Base-by-base conservation (phyloP, 2,329 filamentous ascomycete species). In the Penicillium sp. region DNA sequence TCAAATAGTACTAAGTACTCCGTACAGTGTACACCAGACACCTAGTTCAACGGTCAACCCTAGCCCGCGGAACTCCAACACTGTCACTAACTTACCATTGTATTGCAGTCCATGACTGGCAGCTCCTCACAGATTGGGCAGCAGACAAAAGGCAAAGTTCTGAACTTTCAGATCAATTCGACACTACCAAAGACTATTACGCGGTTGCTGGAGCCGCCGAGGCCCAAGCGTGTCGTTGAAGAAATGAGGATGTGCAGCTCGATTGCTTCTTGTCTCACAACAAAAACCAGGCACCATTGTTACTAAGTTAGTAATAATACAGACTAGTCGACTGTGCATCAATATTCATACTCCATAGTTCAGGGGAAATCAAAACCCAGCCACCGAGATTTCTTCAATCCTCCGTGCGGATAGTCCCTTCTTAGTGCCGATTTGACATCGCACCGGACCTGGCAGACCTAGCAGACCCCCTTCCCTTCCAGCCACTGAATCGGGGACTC, bases 201-300 rank as follows among this genome's bases (percentile, higher is more conserved):
- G 14, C 24, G 43, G 43, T 16, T 31, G 16, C 43, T 31, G 27
- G 46, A 49, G 46, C 31, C 46, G 46, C 43, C 22, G 22, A 31
- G 46, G 46, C 31, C 46, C 46, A 31, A 46, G 49, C 22, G 49
- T 22, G 4, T 31, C 16, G 18, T 16, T 13, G 50, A 37, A 33
- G 54, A 56, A 43, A 56, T 56, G 36, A 50, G 54, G 54, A 56
- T 56, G 54, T 50, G 54, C 54, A 56, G 51, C 14, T 44, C 40
- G 16, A 33, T 40, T 37, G 36, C 37, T 49, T 44, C 9, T 9
- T 41, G 50, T 41, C 50, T 52, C 37, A 52, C 10, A 27, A 19
- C 18, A 16, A 31, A 31, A 31, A 31, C 31, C 31, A 31, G 31
- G 31, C 31, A 31, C 31, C 31, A 31, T 31, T 31, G 31, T 31